phyloP scores from a whole-genome alignment of 106 monocot genomes.

The Narthecium ossifragum region DNA sequence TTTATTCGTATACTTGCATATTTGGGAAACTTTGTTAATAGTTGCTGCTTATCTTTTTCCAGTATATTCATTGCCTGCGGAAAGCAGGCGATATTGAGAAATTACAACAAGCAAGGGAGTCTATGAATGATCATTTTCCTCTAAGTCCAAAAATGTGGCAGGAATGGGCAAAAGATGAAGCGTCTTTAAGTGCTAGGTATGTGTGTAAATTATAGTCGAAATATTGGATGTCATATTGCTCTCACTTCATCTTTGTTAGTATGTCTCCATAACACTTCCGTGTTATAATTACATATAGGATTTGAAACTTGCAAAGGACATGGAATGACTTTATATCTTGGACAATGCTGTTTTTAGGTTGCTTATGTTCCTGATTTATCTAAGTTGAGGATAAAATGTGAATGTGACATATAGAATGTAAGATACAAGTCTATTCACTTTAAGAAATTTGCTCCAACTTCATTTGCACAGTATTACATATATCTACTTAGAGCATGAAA shows the following conservation, averaged over 20 bases:
- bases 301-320: background rate
- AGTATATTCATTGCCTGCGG: conserved; percentile 79
- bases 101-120: conserved; percentile 62
- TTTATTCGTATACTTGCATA: background rate
- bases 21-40: background rate
- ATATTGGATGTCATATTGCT: background rate
- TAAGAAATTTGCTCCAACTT: no score
- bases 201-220: background rate
- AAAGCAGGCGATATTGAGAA: conserved; percentile 68
- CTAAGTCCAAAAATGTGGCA: conserved; percentile 81
- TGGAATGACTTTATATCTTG: background rate
- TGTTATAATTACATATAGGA: background rate
- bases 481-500: no score
- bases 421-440: no score
- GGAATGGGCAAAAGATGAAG: conserved; percentile 85
- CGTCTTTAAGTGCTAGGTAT: conserved; percentile 46
- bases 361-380: background rate
- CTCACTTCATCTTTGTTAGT: background rate
- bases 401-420: no score
- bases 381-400: no score
- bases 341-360: background rate
- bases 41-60: background rate
- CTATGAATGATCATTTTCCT: conserved; percentile 72
- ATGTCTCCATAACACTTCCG: background rate
- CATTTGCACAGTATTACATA: no score